Percentiles rank a stretch among this genome's conserved stretches.
phyloP scores from a whole-genome alignment of 129 eudicot species.

The Flaveria trinervia region DNA sequence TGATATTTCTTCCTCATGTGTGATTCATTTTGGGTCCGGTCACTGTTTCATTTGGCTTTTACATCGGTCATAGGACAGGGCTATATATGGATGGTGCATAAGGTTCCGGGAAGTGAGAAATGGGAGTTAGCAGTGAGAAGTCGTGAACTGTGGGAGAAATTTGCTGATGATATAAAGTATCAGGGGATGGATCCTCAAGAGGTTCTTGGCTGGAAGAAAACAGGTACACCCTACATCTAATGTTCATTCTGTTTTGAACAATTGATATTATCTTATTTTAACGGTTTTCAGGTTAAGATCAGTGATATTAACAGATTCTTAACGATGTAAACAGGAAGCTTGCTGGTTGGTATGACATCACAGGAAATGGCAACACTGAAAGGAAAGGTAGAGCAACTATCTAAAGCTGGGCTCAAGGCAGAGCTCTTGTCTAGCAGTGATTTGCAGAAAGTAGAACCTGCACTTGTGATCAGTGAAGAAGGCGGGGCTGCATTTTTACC shows the following conservation, averaged over 20 bases:
- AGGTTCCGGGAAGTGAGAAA: constrained; percentile 66
- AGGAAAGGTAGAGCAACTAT: constrained; percentile 57
- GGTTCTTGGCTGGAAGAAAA: constrained; percentile 83
- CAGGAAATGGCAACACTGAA: constrained; percentile 50
- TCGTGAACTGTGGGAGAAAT: constrained; percentile 70
- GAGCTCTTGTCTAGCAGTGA: constrained; percentile 59
- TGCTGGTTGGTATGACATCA: constrained; percentile 81
- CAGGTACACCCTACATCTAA: constrained; percentile 47
- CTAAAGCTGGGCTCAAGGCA: constrained; percentile 74
- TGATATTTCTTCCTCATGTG: not conserved
- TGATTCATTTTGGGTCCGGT: constrained; percentile 22
- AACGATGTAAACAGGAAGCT: constrained; percentile 61
- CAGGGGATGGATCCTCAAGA: constrained; percentile 74
- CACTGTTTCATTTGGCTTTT: constrained; percentile 28
- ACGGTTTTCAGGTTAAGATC: constrained; percentile 3
- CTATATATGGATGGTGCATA: constrained; percentile 91
- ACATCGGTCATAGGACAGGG: constrained; percentile 74
- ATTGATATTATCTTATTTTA: not conserved
- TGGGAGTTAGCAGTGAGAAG: constrained; percentile 92
- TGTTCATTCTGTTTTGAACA: not conserved
- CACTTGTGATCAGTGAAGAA: constrained; percentile 58
- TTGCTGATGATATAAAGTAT: constrained; percentile 48
- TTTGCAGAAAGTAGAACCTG: constrained; percentile 64
- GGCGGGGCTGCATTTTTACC: constrained; percentile 83
- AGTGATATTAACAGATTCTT: constrained; percentile 12